These are phyloP conservation scores for Spiraea crenata DNA, from an alignment of 331 rosid genomes.

Conservation along the genomic window DNA sequence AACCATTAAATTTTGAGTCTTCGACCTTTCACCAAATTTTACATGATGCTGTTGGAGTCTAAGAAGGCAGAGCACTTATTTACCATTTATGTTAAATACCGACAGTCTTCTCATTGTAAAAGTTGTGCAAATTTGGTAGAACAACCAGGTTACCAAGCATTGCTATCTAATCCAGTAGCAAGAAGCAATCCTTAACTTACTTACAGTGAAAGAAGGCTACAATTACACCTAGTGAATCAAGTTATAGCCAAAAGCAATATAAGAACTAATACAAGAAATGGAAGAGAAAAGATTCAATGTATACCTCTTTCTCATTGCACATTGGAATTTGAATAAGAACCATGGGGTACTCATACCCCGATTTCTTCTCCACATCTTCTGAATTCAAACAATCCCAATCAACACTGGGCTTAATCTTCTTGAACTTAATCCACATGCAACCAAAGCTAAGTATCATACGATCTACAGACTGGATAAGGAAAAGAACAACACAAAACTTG, in stretches of 20 bases:
- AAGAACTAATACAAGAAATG: not conserved
- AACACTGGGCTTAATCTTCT: conserved; percentile 68
- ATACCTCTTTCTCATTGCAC: conserved; percentile 95
- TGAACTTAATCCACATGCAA: conserved; percentile 82
- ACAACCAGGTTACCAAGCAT: not conserved
- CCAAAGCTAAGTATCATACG: conserved; percentile 83
- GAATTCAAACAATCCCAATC: conserved; percentile 45
- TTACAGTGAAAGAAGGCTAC: too few species aligned
- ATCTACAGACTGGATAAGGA: conserved; percentile 83
- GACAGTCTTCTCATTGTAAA: not conserved
- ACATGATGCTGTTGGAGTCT: not conserved
- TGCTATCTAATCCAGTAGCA: not conserved
- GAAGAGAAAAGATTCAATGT: conserved; percentile 16
- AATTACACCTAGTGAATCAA: not conserved
- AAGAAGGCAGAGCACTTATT: not conserved
- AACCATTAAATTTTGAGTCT: not conserved
- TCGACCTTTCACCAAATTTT: not conserved
- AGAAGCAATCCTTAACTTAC: too few species aligned
- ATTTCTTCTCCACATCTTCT: conserved; percentile 75
- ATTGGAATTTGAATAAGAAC: conserved; percentile 94
- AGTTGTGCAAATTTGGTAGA: not conserved
- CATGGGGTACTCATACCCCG: conserved; percentile 63
- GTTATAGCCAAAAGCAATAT: conserved; percentile 15
- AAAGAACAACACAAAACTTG: conserved; percentile 70
- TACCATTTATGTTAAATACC: not conserved